These are phyloP conservation scores for Boechera stricta DNA, from an alignment of 345 rosid species.

Conservation along the genomic window DNA sequence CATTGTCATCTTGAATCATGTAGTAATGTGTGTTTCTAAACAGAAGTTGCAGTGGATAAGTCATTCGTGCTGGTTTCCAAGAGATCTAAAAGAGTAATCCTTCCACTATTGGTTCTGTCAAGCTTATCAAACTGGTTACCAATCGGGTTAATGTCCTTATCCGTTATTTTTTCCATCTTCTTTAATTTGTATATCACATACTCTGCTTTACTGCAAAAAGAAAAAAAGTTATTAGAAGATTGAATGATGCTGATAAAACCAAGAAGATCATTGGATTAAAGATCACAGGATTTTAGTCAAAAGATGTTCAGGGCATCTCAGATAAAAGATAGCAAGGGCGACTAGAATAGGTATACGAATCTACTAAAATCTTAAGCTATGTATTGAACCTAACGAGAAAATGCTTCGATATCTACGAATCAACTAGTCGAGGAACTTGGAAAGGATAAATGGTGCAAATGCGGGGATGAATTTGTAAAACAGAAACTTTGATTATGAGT, in stretches of 20 bases:
- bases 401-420: not conserved
- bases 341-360: not conserved
- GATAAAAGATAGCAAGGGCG: not conserved
- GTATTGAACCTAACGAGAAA: not conserved
- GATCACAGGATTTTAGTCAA: not conserved
- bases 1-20: conserved; percentile 1
- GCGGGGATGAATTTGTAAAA: too few relatives aligned
- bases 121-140: conserved; percentile 62
- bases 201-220: conserved; percentile 64
- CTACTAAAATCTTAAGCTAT: not conserved
- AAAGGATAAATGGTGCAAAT: not conserved
- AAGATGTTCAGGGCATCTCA: conserved; percentile 9
- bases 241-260: not conserved
- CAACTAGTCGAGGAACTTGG: not conserved
- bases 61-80: conserved; percentile 45
- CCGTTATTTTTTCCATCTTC: conserved; percentile 73
- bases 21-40: conserved; percentile 27
- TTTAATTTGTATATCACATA: conserved; percentile 80
- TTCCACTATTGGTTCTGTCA: conserved; percentile 72
- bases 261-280: conserved; percentile 7
- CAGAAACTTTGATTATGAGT: too few relatives aligned
- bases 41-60: conserved; percentile 23
- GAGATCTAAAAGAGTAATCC: conserved; percentile 77
- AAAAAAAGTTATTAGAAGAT: not conserved
- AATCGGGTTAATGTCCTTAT: conserved; percentile 59